A percentile compares a stretch with the other conserved stretches of the same genome.
phyloP scores from a whole-genome alignment of 768 basidiomycete genomes.

The Tremella fuciformis region DNA sequence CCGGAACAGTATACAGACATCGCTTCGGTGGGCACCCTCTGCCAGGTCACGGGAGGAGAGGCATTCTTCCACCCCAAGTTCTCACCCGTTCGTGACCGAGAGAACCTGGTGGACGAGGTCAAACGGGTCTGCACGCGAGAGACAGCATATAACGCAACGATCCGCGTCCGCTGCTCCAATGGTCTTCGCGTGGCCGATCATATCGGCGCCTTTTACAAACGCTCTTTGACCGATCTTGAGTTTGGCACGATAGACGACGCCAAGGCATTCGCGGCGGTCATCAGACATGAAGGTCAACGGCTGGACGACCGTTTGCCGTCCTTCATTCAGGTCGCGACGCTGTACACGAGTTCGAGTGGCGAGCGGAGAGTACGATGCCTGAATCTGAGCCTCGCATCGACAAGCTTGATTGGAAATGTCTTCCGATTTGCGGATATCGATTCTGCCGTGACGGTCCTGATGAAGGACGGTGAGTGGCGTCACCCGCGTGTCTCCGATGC shows the following conservation, averaged over 20 bases:
- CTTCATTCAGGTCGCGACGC: conserved; percentile 77
- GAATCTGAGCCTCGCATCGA: conserved; percentile 80
- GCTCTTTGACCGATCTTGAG: conserved; percentile 65
- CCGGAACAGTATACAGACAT: conserved; percentile 77
- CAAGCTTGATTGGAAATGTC: conserved; percentile 80
- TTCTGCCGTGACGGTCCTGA: conserved; percentile 67
- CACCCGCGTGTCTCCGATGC: background rate
- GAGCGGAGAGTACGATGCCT: conserved; percentile 76
- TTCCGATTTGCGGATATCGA: conserved; percentile 92
- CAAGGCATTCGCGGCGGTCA: conserved; percentile 69
- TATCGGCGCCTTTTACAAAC: conserved; percentile 53
- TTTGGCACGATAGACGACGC: conserved; percentile 78
- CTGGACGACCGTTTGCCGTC: conserved; percentile 71
- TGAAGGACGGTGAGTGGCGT: conserved; percentile 67
- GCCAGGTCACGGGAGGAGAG: conserved; percentile 80
- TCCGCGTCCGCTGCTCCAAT: conserved; percentile 79
- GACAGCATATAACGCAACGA: conserved; percentile 73
- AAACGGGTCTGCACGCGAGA: conserved; percentile 62
- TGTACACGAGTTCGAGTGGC: conserved; percentile 77
- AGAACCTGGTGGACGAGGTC: conserved; percentile 70
- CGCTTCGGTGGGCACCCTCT: conserved; percentile 74
- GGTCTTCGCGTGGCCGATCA: conserved; percentile 55
- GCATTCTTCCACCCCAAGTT: conserved; percentile 92
- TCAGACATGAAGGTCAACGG: conserved; percentile 64
- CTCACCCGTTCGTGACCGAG: conserved; percentile 64